phyloP scores from a whole-genome alignment of 176 grass and related monocot species.

The Juncus inflexus region DNA sequence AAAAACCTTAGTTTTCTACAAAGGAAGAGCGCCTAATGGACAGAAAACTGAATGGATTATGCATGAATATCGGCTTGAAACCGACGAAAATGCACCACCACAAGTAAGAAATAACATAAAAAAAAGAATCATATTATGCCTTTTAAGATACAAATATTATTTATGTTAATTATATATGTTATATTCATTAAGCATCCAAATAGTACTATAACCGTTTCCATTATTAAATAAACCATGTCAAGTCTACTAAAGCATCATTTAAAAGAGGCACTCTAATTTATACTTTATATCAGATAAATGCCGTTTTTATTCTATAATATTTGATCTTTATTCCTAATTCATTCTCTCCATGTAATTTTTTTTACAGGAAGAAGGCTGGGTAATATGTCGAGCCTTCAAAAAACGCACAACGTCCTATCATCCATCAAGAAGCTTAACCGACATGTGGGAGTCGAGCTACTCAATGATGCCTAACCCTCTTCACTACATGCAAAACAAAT shows the following conservation, averaged over 20 bases:
- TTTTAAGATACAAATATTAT: no score
- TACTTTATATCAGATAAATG: no score
- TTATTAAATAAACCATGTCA: no score
- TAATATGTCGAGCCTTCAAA: constrained; percentile 51
- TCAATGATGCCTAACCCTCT: constrained; percentile 18
- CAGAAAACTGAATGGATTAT: constrained; percentile 59
- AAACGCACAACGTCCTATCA: constrained; percentile 28
- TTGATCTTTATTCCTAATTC: neutral
- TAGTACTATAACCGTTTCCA: no score
- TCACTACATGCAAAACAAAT: constrained; percentile 26
- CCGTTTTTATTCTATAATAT: no score
- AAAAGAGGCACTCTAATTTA: no score
- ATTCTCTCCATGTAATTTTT: neutral
- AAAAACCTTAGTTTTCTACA: constrained; percentile 53
- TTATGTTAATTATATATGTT: no score
- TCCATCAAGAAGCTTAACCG: constrained; percentile 12
- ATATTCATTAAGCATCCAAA: no score
- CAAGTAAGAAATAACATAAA: constrained; percentile 30
- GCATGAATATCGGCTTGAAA: constrained; percentile 50
- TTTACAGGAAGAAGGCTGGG: constrained; percentile 55
- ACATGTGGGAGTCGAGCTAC: constrained; percentile 35
- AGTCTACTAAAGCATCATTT: no score
- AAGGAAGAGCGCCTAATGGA: constrained; percentile 53
- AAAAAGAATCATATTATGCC: no score
- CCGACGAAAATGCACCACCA: constrained; percentile 46